phyloP scores from a whole-genome alignment of 2,329 filamentous ascomycete genomes.

The Stemphylium vesicarium region DNA sequence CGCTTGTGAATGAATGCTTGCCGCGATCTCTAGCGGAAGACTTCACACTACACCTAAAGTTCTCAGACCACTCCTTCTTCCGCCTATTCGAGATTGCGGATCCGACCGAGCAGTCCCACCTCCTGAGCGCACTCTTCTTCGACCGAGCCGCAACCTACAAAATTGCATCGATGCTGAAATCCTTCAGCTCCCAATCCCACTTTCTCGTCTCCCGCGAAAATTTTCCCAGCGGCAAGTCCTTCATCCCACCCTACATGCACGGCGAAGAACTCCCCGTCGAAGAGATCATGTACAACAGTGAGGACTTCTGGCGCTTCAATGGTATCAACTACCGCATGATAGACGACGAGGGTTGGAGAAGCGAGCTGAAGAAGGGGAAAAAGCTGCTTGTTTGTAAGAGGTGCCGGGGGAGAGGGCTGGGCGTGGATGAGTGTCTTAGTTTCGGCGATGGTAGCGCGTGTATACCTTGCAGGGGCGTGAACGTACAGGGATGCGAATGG shows the following conservation, averaged over 20 bases:
- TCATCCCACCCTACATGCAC: conserved; percentile 46
- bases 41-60: conserved; percentile 31
- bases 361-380: conserved; percentile 16
- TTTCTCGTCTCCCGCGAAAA: conserved; percentile 33
- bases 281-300: conserved; percentile 37
- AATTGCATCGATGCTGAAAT: conserved; percentile 29
- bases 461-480: conserved; percentile 15
- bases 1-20: conserved; percentile 25
- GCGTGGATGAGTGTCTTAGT: conserved; percentile 20
- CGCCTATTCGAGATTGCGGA: conserved; percentile 15
- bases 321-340: conserved; percentile 30
- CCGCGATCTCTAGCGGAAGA: conserved; percentile 13
- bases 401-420: conserved; percentile 13
- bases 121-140: conserved; percentile 27
- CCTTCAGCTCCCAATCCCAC: conserved; percentile 21
- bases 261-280: conserved; percentile 42
- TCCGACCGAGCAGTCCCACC: conserved; percentile 15
- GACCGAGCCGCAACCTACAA: conserved; percentile 36
- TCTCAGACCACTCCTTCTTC: conserved; percentile 26
- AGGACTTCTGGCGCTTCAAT: conserved; percentile 37
- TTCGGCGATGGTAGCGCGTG: conserved; percentile 25
- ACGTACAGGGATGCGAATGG: conserved; percentile 16
- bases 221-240: conserved; percentile 25
- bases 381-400: conserved; percentile 20
- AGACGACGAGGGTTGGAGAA: conserved; percentile 32